Evolutionary conservation across 2,329 filamentous ascomycete genomes (phyloP), one percentile per base, ranked within the genome.

Genomic region (Venturia oleaginea): DNA sequence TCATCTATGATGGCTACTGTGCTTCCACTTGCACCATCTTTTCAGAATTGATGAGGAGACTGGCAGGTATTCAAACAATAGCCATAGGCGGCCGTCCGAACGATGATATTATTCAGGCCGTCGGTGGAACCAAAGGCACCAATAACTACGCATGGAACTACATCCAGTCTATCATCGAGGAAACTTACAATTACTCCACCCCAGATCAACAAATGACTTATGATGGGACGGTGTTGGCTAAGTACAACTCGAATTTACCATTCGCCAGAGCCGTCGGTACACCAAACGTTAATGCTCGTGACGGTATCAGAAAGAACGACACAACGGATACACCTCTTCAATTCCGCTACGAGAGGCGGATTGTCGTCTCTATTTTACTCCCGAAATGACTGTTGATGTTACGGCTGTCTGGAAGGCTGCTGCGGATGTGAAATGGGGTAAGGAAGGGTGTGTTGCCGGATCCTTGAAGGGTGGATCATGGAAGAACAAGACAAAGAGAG

Each of bases 1-100:
- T 84, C 32, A 72, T 86, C n/a, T 80, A 81, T 62, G 84, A 86
- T 68, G 84, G 83, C 40, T 79, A 81, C 68, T 86, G 84, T 71
- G 80, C 80, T 27, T 85, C 82, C 0, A 83, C 83, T 2, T 86
- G 84, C 73, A 80, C 82, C 3, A 75, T 84, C 4, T 84, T 84
- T 66, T 77, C 78, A 13, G 81, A 86, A 67, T 78, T 85, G 68
- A 74, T 86, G 68, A 78, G 78, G 30, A 72, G 78, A 32, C 77
- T 83, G 66, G 82, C 76, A 27, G 79, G 80, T 40, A 80, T 85
- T n/a, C 80, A 80, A 72, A 81, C 78, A 4, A 77, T 80, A 63
- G 81, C 79, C 6, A 74, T 84, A 65, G 83, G 83, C 32, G 83
- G 83, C 27, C 75, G 75, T 55, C 72, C 71, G 40, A 76, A 76